Conservation (phyloP, 2,329 filamentous ascomycete genomes). For the Lasiodiplodia hormozganensis region DNA sequence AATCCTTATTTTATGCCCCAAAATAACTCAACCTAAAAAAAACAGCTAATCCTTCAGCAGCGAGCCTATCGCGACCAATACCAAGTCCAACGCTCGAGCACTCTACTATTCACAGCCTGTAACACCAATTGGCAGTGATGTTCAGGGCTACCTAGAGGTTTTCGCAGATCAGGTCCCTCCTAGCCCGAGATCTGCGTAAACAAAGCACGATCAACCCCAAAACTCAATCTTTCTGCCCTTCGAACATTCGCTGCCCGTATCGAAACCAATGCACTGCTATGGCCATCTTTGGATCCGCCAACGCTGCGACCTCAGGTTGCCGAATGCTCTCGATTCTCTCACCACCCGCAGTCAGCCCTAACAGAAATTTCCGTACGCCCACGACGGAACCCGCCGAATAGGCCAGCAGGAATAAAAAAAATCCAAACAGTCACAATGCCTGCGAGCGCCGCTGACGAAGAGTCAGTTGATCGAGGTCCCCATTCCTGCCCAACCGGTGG, state of each 20-base stretch:
- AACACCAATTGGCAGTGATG: not conserved
- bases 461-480: not conserved
- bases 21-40: not conserved
- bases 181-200: not conserved
- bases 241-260: not conserved
- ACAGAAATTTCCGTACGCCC: not conserved
- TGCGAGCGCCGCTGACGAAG: conserved; percentile 5
- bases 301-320: not conserved
- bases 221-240: not conserved
- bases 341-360: not conserved
- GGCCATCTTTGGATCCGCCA: not conserved
- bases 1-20: not conserved
- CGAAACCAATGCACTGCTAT: not conserved
- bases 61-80: not conserved
- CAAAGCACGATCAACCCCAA: not conserved
- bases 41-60: not conserved
- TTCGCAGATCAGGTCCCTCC: not conserved
- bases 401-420: not conserved
- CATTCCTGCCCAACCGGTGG: conserved; percentile 18
- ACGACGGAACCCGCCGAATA: not conserved
- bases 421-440: not conserved
- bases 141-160: not conserved
- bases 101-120: not conserved
- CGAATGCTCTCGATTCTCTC: not conserved
- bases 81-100: not conserved